These are phyloP conservation scores for Talaromyces nanjingensis DNA, from an alignment of 495 filamentous ascomycete species.

Conservation along the genomic window DNA sequence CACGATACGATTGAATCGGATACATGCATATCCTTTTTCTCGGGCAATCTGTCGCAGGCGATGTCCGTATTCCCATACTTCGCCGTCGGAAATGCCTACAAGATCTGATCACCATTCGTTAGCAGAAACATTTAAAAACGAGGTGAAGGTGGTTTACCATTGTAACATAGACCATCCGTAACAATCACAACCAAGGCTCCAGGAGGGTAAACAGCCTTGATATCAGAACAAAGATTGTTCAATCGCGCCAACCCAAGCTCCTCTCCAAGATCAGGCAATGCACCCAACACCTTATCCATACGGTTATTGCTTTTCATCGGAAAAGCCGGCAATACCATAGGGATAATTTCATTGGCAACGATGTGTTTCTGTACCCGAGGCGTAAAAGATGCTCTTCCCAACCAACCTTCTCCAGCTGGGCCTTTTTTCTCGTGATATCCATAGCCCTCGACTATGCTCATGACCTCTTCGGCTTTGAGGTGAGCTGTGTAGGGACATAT, in stretches of 20 bases:
- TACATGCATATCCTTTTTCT: conserved; percentile 32
- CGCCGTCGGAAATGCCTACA: conserved; percentile 34
- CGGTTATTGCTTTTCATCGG: conserved; percentile 43
- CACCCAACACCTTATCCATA: conserved; percentile 36
- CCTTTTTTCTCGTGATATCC: neutral
- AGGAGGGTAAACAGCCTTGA: conserved; percentile 33
- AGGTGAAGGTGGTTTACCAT: too few species aligned
- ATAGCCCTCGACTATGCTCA: conserved; percentile 1
- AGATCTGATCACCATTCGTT: conserved; percentile 23
- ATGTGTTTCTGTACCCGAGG: neutral
- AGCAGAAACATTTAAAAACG: neutral
- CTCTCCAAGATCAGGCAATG: conserved; percentile 39
- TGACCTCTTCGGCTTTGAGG: conserved; percentile 1
- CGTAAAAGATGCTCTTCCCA: neutral
- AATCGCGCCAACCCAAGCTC: conserved; percentile 37
- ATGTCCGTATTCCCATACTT: conserved; percentile 37
- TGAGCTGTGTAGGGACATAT: neutral
- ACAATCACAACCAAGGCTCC: conserved; percentile 39
- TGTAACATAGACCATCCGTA: conserved; percentile 44
- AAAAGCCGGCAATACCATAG: conserved; percentile 38
- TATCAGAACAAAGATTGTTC: conserved; percentile 33
- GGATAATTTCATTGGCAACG: conserved; percentile 6
- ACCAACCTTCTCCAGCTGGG: neutral
- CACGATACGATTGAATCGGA: conserved; percentile 10
- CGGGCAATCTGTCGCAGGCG: conserved; percentile 31